Base-by-base conservation (phyloP, 2,329 filamentous ascomycete genomes). In the Myotisia sp. region DNA sequence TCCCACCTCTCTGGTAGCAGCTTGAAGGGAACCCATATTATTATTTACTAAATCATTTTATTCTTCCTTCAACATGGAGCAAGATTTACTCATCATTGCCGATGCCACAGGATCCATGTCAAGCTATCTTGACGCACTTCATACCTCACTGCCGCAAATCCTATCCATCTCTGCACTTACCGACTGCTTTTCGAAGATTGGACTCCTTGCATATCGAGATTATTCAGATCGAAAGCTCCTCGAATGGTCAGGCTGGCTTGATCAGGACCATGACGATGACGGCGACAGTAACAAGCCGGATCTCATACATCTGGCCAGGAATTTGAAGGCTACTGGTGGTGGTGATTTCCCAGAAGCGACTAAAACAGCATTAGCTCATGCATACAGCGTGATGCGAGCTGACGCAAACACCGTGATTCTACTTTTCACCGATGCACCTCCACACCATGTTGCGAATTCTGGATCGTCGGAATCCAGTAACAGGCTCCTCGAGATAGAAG, bases 221-320 rank as follows among this genome's bases (percentile, higher is more conserved):
- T 68, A 68, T 44, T 53, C 48, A 39, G 45, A 47, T 9, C 27
- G 33, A 3, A 5, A 38, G 19, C 39, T 64, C 16, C 56, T 60
- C 2, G 52, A 67, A 31, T 70, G 64, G 62, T 68, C 65, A 0
- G 64, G 65, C 3, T 70, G 66, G 66, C 55, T 56, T 33, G 42
- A 49, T 8, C 42, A 40, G 18, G 34, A 37, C 7, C 12, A 29
- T 8, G 38, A 37, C 26, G 19, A 37, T 13, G 26, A 33, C 9
- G 32, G 14, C 9, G 19, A 37, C 9, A n/a, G n/a, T n/a, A 40
- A 41, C 0, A 54, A 59, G 38, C 42, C 53, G 0, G 27, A 47
- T 8, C 48, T 67, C 0, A 42, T 67, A 5, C 20, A 36, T 3
- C 60, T 61, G 40, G 55, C 54, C 12, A 40, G 45, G 30, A 33